These are phyloP conservation scores for Erythrophleum fordii DNA, from an alignment of 306 rosid genomes.

Conservation along the genomic window DNA sequence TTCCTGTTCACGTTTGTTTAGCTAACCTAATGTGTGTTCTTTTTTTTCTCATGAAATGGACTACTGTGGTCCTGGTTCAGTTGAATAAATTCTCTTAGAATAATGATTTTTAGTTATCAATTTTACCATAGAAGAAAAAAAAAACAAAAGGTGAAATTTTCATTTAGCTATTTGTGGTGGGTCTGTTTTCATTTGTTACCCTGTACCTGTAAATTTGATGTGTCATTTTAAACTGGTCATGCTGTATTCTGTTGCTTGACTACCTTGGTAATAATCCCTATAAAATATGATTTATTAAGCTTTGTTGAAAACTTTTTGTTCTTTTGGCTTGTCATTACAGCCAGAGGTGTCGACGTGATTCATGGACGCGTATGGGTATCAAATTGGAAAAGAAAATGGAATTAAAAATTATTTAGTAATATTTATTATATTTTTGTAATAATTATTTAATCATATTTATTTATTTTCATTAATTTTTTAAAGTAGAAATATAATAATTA, in stretches of 20 bases:
- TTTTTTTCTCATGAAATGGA: too few species aligned
- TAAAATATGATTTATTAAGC: not conserved
- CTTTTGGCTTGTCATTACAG: not conserved
- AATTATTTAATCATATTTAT: too few species aligned
- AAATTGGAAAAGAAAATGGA: too few species aligned
- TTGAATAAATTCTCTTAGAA: constrained; percentile 27
- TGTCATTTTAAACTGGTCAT: not conserved
- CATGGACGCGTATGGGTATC: too few species aligned
- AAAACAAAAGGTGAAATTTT: not conserved
- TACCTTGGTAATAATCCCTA: not conserved
- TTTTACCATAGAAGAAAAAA: not conserved
- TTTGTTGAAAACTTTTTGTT: not conserved
- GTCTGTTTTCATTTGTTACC: not conserved
- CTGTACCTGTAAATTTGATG: not conserved
- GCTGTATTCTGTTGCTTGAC: not conserved
- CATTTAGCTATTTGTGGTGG: not conserved
- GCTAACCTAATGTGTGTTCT: constrained; percentile 21
- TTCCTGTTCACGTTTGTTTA: constrained; percentile 9
- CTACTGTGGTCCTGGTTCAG: too few species aligned
- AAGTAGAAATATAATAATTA: too few species aligned
- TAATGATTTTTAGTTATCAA: not conserved
- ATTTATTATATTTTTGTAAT: too few species aligned
- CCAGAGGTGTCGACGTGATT: too few species aligned
- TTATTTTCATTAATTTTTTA: too few species aligned
- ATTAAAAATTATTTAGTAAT: too few species aligned